phyloP scores from a whole-genome alignment of 2,329 filamentous ascomycete species.

The Epicoccum nigrum region DNA sequence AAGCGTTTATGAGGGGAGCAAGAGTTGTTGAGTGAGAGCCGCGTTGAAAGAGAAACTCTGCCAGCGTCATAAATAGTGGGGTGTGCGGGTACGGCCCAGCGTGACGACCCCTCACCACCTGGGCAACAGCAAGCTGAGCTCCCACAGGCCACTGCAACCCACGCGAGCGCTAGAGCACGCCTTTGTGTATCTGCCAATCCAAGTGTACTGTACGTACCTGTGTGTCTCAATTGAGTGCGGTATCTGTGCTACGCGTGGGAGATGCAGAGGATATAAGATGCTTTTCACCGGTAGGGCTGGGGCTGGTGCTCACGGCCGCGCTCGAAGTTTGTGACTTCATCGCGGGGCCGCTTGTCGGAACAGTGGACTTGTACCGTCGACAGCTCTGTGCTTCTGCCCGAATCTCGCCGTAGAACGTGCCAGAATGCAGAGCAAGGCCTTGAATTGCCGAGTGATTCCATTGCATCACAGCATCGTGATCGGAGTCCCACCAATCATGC shows the following conservation, averaged over 20 bases:
- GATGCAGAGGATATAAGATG: constrained; percentile 19
- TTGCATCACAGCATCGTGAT: constrained; percentile 12
- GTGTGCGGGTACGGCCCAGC: no score
- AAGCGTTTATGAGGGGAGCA: constrained; percentile 8
- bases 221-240: constrained; percentile 10
- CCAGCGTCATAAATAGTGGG: constrained; percentile 1
- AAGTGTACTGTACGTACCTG: constrained; percentile 9
- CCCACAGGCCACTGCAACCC: constrained; percentile 2
- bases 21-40: constrained; percentile 20
- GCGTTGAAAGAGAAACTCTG: constrained; percentile 22
- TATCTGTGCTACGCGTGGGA: constrained; percentile 38
- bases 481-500: constrained; percentile 32
- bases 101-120: no score
- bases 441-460: constrained; percentile 29
- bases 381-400: constrained; percentile 30
- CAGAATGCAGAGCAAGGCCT: constrained; percentile 23
- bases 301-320: constrained; percentile 44
- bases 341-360: constrained; percentile 38
- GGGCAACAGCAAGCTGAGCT: no score
- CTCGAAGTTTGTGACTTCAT: constrained; percentile 38
- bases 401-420: constrained; percentile 41
- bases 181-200: constrained; percentile 9
- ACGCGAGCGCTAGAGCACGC: constrained; percentile 2
- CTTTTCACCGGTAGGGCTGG: constrained; percentile 1
- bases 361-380: constrained; percentile 20